Percentiles rank a stretch among this genome's conserved stretches.
phyloP scores from a whole-genome alignment of 768 basidiomycete species.

The Myochromella boudieri region DNA sequence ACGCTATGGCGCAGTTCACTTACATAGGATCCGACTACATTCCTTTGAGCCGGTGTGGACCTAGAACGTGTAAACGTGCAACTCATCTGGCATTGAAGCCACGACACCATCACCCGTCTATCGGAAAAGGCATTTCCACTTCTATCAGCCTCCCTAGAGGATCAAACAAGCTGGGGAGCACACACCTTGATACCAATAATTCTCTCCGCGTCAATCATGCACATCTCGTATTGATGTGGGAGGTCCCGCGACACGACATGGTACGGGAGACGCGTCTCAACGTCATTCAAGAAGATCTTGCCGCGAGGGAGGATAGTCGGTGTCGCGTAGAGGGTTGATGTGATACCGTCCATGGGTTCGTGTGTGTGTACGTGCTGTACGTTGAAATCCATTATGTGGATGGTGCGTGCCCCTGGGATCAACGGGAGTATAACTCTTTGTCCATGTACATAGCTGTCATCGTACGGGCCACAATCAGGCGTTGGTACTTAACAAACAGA shows the following conservation, averaged over 20 bases:
- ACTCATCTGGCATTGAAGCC: constrained; percentile 12
- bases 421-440: constrained; percentile 16
- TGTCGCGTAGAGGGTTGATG: background rate
- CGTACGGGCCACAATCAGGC: background rate
- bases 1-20: too few relatives aligned
- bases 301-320: constrained; percentile 8
- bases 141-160: too few relatives aligned
- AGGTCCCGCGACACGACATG: constrained; percentile 1
- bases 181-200: constrained; percentile 21
- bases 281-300: constrained; percentile 10
- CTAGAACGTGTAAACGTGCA: constrained; percentile 16
- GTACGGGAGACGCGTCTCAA: constrained; percentile 17
- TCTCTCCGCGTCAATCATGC: constrained; percentile 23
- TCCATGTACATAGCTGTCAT: constrained; percentile 23
- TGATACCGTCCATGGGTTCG: background rate
- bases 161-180: too few relatives aligned
- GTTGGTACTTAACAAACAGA: background rate
- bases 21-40: too few relatives aligned
- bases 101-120: too few relatives aligned
- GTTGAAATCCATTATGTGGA: constrained; percentile 19
- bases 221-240: constrained; percentile 13
- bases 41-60: too few relatives aligned
- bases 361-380: background rate
- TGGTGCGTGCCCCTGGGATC: background rate
- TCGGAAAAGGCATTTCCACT: too few relatives aligned